phyloP scores from a whole-genome alignment of 352 stramenopile species.

The Phytophthora sansomeana region DNA sequence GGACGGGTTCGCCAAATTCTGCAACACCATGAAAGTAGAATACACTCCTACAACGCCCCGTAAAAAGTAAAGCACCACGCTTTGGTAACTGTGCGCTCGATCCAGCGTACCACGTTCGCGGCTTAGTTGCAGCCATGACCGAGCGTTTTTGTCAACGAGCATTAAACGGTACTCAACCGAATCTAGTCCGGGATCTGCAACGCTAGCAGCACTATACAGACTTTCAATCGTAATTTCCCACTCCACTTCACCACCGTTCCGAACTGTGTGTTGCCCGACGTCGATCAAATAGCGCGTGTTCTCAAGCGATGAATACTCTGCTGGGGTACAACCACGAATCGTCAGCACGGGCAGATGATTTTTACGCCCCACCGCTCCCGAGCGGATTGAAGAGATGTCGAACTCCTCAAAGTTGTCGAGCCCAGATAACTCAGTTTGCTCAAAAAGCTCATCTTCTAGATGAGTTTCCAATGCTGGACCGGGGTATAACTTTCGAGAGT shows the following conservation, averaged over 20 bases:
- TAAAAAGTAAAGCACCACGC: conserved; percentile 84
- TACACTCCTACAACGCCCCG: conserved; percentile 85
- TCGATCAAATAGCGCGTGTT: conserved; percentile 89
- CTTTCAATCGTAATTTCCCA: conserved; percentile 91
- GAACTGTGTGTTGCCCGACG: conserved; percentile 87
- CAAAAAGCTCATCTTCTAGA: conserved; percentile 44
- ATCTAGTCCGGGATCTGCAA: conserved; percentile 48
- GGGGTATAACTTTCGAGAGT: conserved; percentile 54
- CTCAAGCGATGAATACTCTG: conserved; percentile 83
- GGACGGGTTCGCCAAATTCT: conserved; percentile 83
- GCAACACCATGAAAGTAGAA: conserved; percentile 86
- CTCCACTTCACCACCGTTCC: conserved; percentile 87
- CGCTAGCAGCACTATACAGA: conserved; percentile 53
- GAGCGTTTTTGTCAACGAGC: conserved; percentile 77
- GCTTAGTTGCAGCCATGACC: conserved; percentile 84
- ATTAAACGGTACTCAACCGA: conserved; percentile 81
- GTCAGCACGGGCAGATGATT: conserved; percentile 69
- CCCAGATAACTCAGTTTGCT: conserved; percentile 52
- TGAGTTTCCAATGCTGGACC: conserved; percentile 48
- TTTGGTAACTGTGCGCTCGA: conserved; percentile 79
- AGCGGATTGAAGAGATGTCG: conserved; percentile 73
- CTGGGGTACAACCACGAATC: conserved; percentile 83
- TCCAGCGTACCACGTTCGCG: conserved; percentile 82
- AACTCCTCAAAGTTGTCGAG: conserved; percentile 84
- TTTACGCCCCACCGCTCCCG: conserved; percentile 42